phyloP scores from a whole-genome alignment of 2,329 filamentous ascomycete genomes.

The Calonectria ilicicola region DNA sequence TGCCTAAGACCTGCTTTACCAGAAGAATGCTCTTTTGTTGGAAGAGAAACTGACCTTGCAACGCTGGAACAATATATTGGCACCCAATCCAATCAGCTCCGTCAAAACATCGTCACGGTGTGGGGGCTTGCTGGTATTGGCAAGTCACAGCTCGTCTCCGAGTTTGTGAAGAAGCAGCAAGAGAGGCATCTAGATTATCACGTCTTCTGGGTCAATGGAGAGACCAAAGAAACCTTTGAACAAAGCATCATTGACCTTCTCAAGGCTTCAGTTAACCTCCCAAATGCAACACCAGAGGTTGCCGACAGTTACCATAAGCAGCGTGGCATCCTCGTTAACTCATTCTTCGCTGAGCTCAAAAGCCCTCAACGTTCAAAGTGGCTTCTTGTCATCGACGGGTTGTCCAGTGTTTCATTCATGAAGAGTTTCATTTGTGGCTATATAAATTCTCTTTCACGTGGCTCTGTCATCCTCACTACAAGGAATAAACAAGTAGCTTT shows the following conservation, averaged over 20 bases:
- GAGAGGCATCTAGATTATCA: not conserved
- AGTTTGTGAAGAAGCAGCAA: not conserved
- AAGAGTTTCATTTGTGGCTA: not conserved
- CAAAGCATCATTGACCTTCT: not conserved
- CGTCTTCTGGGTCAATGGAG: constrained; percentile 2
- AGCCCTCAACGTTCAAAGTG: not conserved
- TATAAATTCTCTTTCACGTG: not conserved
- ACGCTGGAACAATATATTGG: not conserved
- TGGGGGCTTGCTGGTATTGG: not conserved
- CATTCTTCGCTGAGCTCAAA: constrained; percentile 1
- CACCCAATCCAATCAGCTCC: not conserved
- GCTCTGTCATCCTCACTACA: not conserved
- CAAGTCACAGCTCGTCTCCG: constrained; percentile 3
- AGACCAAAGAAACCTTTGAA: not conserved
- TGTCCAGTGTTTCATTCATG: not conserved
- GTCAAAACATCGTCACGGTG: not conserved
- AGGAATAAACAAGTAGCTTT: not conserved
- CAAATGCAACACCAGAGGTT: not conserved
- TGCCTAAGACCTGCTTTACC: not conserved
- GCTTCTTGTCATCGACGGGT: constrained; percentile 4
- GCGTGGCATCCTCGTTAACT: not conserved
- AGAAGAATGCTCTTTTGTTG: not conserved
- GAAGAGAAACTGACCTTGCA: not conserved
- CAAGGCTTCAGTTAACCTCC: not conserved
- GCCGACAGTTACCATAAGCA: not conserved